Conservation (phyloP, 345 rosid species). For the Brassica rapa region DNA sequence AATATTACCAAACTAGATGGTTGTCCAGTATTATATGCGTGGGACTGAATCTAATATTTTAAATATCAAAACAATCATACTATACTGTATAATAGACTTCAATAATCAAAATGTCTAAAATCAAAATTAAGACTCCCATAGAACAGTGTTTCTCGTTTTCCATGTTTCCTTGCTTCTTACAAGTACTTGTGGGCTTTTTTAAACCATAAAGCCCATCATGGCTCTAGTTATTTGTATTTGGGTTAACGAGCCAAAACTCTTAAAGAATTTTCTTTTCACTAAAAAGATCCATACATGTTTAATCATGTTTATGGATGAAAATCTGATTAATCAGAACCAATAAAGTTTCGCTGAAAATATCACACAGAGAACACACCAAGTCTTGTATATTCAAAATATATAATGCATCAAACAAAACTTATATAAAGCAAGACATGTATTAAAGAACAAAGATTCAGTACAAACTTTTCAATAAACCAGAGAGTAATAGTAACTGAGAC, state of each 20-base stretch:
- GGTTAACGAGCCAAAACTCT: constrained; percentile 6
- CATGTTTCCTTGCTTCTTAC: not conserved
- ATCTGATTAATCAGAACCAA: constrained; percentile 10
- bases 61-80: not conserved
- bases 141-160: not conserved
- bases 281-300: not conserved
- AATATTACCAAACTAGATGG: not conserved
- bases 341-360: not conserved
- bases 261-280: not conserved
- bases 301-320: not conserved
- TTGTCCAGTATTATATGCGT: not conserved
- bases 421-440: not conserved
- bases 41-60: not conserved
- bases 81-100: not conserved
- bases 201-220: not conserved
- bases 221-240: not conserved
- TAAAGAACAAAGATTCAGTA: constrained; percentile 2
- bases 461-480: constrained; percentile 7
- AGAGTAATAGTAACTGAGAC: not conserved
- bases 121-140: not conserved
- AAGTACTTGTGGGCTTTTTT: constrained; percentile 9
- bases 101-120: not conserved
- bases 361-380: constrained; percentile 10
- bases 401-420: not conserved
- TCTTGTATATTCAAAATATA: not conserved